phyloP scores from a whole-genome alignment of 108 stramenopile genomes.

The Skeletonema costatum region DNA sequence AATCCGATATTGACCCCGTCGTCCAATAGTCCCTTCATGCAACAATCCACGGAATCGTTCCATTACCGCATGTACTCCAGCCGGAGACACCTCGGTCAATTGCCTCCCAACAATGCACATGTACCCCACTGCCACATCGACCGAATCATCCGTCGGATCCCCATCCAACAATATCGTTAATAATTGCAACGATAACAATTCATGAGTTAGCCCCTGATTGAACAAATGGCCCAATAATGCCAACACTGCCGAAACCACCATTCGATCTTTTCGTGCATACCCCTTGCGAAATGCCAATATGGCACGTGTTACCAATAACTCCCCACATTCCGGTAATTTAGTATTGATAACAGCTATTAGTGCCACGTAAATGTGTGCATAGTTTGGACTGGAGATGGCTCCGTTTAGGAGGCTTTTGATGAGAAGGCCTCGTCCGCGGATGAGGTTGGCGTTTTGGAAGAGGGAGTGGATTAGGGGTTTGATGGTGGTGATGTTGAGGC shows the following conservation, averaged over 20 bases:
- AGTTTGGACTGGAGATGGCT: constrained; percentile 85
- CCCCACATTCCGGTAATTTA: constrained; percentile 97
- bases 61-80: constrained; percentile 95
- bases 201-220: constrained; percentile 96
- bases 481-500: constrained; percentile 90
- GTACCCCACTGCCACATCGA: constrained; percentile 95
- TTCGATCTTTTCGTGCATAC: constrained; percentile 91
- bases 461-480: constrained; percentile 92
- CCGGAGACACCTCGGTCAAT: constrained; percentile 85
- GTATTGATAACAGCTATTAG: constrained; percentile 95
- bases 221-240: constrained; percentile 96
- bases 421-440: constrained; percentile 93
- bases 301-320: constrained; percentile 86
- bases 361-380: constrained; percentile 87
- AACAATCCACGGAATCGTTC: constrained; percentile 95
- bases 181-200: constrained; percentile 95
- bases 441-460: constrained; percentile 89
- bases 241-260: constrained; percentile 80
- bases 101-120: constrained; percentile 87
- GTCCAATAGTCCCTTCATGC: constrained; percentile 87
- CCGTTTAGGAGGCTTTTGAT: constrained; percentile 87
- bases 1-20: constrained; percentile 94
- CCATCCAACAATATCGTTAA: constrained; percentile 93
- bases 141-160: constrained; percentile 95
- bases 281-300: constrained; percentile 88